These are phyloP conservation scores for Daphne laureola DNA, from an alignment of 441 rosid species.

Conservation along the genomic window DNA sequence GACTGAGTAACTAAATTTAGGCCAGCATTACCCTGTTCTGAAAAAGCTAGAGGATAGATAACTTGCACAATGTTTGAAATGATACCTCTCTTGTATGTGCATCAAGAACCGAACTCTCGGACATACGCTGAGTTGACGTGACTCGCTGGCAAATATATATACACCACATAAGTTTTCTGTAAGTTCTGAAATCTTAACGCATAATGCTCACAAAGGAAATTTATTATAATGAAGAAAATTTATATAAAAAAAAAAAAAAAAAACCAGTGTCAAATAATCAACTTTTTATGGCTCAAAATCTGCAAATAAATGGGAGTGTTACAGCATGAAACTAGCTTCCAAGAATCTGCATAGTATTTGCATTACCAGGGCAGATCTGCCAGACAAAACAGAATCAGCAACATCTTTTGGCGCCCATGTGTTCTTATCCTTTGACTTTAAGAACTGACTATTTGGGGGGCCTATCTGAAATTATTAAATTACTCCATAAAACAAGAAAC, in stretches of 20 bases:
- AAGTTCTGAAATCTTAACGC: no score
- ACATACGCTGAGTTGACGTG: slow-evolving; percentile 81
- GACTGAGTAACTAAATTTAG: no score
- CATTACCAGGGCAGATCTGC: slow-evolving; percentile 84
- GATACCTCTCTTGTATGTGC: slow-evolving; percentile 61
- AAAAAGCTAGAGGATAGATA: neutral
- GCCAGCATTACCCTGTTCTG: no score
- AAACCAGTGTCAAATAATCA: slow-evolving; percentile 12
- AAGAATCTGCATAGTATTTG: slow-evolving; percentile 10
- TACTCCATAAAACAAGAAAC: slow-evolving; percentile 25
- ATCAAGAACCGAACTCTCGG: slow-evolving; percentile 85
- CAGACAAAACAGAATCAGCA: slow-evolving; percentile 85
- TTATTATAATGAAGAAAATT: no score
- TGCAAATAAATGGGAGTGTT: no score
- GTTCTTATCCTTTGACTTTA: slow-evolving; percentile 78
- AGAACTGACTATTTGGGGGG: slow-evolving; percentile 66
- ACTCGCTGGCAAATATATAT: slow-evolving; percentile 54
- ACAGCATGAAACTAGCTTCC: neutral
- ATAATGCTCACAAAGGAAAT: no score
- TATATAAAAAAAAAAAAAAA: neutral
- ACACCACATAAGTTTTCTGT: neutral
- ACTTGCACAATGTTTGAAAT: slow-evolving; percentile 16
- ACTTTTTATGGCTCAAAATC: neutral
- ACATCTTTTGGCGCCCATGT: slow-evolving; percentile 80
- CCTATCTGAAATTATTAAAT: slow-evolving; percentile 69